Conservation (phyloP, 306 rosid species). For the Nissolia schottii region DNA sequence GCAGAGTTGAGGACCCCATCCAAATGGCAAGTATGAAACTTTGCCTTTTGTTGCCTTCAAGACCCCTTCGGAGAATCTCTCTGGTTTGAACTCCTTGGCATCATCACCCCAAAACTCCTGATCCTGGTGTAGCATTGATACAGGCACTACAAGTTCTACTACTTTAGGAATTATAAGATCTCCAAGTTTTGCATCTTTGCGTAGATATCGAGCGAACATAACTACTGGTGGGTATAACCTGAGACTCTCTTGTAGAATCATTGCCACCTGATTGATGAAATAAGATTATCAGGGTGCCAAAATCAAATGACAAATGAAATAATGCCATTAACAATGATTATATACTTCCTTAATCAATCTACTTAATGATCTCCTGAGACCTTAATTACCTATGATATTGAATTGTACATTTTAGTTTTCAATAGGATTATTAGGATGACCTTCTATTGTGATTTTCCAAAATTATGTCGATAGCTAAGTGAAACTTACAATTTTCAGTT, state of each 20-base stretch:
- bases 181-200: slow-evolving; percentile 36
- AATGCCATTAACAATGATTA: background rate
- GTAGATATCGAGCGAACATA: slow-evolving; percentile 30
- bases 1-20: slow-evolving; percentile 42
- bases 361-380: background rate
- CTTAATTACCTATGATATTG: too few species aligned
- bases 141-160: slow-evolving; percentile 31
- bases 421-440: too few species aligned
- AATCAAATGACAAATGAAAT: background rate
- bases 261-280: slow-evolving; percentile 24
- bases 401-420: too few species aligned
- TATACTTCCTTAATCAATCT: too few species aligned
- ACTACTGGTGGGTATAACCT: slow-evolving; percentile 34
- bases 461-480: background rate
- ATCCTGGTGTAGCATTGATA: slow-evolving; percentile 33
- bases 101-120: slow-evolving; percentile 37
- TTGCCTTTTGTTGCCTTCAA: slow-evolving; percentile 38
- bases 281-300: background rate
- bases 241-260: slow-evolving; percentile 38
- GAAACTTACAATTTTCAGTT: slow-evolving; percentile 37
- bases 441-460: background rate
- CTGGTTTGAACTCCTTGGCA: slow-evolving; percentile 31
- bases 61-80: slow-evolving; percentile 34
- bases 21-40: slow-evolving; percentile 34
- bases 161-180: slow-evolving; percentile 34